Conservation (phyloP, 2,329 filamentous ascomycete species). For the Diplodia intermedia region DNA sequence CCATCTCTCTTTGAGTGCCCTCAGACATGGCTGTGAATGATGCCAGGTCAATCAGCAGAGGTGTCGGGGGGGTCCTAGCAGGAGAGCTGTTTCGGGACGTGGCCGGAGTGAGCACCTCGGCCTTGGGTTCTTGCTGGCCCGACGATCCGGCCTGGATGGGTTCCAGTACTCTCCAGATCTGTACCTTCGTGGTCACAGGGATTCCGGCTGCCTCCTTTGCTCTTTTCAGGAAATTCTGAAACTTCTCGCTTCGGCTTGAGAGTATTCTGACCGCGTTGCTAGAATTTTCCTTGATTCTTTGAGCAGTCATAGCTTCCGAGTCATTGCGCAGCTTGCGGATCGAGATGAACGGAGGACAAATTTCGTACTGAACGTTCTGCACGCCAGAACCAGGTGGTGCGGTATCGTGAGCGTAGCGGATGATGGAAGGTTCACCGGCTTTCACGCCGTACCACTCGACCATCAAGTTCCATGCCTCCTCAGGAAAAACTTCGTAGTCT, state of each 20-base stretch:
- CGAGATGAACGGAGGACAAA: conserved; percentile 83
- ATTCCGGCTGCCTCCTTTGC: conserved; percentile 74
- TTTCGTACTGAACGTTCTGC: conserved; percentile 79
- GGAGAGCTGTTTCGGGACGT: conserved; percentile 53
- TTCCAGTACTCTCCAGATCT: conserved; percentile 72
- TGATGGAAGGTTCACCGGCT: conserved; percentile 72
- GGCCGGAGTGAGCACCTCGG: conserved; percentile 54
- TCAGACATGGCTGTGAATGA: conserved; percentile 68
- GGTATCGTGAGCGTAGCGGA: conserved; percentile 79
- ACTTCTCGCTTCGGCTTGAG: conserved; percentile 72
- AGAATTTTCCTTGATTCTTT: conserved; percentile 66
- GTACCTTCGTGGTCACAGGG: conserved; percentile 73
- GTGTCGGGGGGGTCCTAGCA: conserved; percentile 53
- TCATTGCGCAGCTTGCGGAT: conserved; percentile 76
- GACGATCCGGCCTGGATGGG: conserved; percentile 49
- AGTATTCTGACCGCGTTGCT: conserved; percentile 70
- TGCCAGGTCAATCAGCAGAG: conserved; percentile 67
- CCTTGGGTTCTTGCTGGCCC: conserved; percentile 35
- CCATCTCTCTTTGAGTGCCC: conserved; percentile 69
- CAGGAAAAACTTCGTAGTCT: conserved; percentile 78
- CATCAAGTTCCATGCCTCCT: conserved; percentile 81
- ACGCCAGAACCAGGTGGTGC: conserved; percentile 58
- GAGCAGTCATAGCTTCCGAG: conserved; percentile 61
- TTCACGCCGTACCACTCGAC: conserved; percentile 82
- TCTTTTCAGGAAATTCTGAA: conserved; percentile 76